Evolutionary conservation across 1,139 yeast species (phyloP).

Genomic region (Zygosaccharomyces sapae): DNA sequence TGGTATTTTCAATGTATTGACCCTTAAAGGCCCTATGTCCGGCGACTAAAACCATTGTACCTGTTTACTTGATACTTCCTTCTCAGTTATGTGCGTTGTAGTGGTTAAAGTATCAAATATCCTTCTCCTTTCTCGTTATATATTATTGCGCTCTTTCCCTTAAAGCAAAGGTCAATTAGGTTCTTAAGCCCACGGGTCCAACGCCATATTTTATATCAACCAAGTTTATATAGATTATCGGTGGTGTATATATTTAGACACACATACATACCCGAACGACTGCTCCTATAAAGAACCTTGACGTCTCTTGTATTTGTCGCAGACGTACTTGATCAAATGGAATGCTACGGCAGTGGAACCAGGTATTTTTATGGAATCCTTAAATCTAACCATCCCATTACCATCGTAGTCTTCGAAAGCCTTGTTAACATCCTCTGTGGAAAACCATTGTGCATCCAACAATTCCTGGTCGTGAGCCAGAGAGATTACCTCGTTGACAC

Average conservation of each 20-base stretch:
- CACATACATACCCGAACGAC: not conserved
- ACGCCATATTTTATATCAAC: not conserved
- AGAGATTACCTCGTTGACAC: conserved; percentile 55
- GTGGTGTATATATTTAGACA: not conserved
- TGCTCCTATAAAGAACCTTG: conserved; percentile 6
- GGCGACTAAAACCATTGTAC: conserved; percentile 38
- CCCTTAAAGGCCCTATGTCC: conserved; percentile 40
- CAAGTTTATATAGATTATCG: not conserved
- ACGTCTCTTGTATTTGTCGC: conserved; percentile 25
- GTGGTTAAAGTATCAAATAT: not conserved
- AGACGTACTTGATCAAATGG: conserved; percentile 39
- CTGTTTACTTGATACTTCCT: not conserved
- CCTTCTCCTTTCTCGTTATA: not conserved
- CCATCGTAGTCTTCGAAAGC: conserved; percentile 39
- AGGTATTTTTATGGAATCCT: conserved; percentile 41
- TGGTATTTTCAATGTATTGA: conserved; percentile 72
- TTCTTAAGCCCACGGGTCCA: conserved; percentile 1
- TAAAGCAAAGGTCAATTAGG: conserved; percentile 1
- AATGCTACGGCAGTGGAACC: conserved; percentile 50
- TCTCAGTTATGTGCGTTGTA: not conserved
- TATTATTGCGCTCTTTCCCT: conserved; percentile 3
- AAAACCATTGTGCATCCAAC: conserved; percentile 81
- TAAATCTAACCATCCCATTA: conserved; percentile 23
- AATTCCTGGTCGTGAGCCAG: conserved; percentile 82
- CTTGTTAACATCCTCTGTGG: conserved; percentile 46